Base-by-base conservation (phyloP, 2,329 filamentous ascomycete species). In the Clonostachys byssicola region DNA sequence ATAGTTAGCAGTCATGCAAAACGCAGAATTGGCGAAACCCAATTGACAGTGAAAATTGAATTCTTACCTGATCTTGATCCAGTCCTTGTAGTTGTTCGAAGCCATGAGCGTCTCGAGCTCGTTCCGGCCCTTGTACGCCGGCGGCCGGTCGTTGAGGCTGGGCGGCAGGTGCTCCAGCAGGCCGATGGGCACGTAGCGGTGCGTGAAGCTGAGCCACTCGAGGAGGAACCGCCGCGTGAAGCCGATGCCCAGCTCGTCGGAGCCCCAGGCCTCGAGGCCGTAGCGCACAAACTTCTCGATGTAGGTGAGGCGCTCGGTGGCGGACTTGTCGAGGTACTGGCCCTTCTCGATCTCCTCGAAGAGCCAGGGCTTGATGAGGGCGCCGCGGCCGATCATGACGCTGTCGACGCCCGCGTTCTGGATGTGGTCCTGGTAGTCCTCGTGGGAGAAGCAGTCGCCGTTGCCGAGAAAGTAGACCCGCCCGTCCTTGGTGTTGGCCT, bases 31-130 rank as follows among this genome's bases (percentile, higher is more conserved):
- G 23, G 10, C 17, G n/a, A n/a, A n/a, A n/a, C n/a, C n/a, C n/a
- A n/a, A n/a, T n/a, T n/a, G n/a, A n/a, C n/a, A n/a, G n/a, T n/a
- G n/a, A n/a, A n/a, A n/a, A n/a, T n/a, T n/a, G n/a, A n/a, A n/a
- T n/a, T n/a, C n/a, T 65, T 80, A 94, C 91, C 86, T 95, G 60
- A 99, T 95, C 74, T 96, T 97, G 65, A 99, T 91, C 94, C 94
- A 99, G 67, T 99, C 94, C 71, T 86, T 88, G 71, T 95, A 96
- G 68, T 97, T 91, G 53, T 83, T 81, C 68, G 91, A 96, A 13
- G 85, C 86, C 70, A 99, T 77, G 54, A 99, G 71, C n/a, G 89
- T 95, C 78, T 99, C 94, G 61, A 99, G 68, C 46, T 99, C 94
- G 66, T 94, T 86, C 49, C 94, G 78, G 17, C 92, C 92, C 57